Base-by-base conservation (phyloP, 1,139 yeast genomes). In the Geotrichum reessii region DNA sequence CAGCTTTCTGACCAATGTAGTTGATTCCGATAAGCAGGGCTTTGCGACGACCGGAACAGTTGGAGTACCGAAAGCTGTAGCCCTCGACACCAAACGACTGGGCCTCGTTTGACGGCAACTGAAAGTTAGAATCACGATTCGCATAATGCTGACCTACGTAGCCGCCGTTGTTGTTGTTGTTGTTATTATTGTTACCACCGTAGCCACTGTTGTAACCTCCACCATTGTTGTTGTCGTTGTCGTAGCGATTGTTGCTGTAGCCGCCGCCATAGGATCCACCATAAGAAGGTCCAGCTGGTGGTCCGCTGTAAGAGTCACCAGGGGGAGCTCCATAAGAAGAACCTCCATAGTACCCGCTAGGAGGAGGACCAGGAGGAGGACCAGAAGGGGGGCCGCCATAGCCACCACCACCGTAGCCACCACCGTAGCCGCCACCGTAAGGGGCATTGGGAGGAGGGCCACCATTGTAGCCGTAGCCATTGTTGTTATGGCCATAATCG, bases 21-120 rank as follows among this genome's bases (percentile, higher is more conserved):
- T 92, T 92, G 73, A 90, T 87, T 9, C 98, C 98, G 58, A 92
- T 79, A 59, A 91, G 73, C 61, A 92, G 73, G 0, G 97, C 98
- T 75, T 91, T 92, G 64, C 86, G 83, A 54, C 76, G 76, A 21
- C 96, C 96, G 1, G 81, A 73, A 77, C 93, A 87, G 71, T 83
- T 82, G 46, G 96, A 88, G 74, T 87, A 87, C 70, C 84, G 86
- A 71, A 75, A 86, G 54, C 76, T 74, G 67, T 66, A 66, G 22
- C 66, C 66, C 17, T 64, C 65, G 3, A 66, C 66, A 31, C 77
- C 78, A 59, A 73, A 74, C 4, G 73, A 67, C 63, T 76, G 79
- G 42, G 74, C 72, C 48, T 66, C 66, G 6, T 72, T 65, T 2
- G 76, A 67, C 11, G 79, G 78, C 6, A 68, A 59, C 47, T 63